Evolutionary conservation across 1,284 basidiomycete species (phyloP), one percentile per base, ranked within the genome.

Genomic region (Grifola frondosa): DNA sequence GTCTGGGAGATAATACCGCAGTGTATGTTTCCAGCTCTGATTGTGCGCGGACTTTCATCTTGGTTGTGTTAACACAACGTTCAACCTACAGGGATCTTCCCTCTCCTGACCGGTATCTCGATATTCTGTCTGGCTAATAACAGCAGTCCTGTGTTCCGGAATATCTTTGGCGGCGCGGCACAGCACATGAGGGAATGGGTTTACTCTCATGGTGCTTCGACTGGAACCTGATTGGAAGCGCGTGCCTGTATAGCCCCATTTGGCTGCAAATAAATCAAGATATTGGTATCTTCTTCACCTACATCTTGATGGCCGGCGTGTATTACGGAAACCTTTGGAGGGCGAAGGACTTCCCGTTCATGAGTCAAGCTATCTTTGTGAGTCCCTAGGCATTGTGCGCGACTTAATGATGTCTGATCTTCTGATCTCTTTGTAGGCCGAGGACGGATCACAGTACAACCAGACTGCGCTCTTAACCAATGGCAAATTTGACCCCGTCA

Each of bases 81-180:
- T n/a, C n/a, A n/a, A n/a, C n/a, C 22, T 37, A 36, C 50, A 54
- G 61, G 61, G 62, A 62, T 63, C 23, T 63, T 63, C 58, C 62
- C n/a, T 7, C 43, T 67, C 5, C 63, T 77, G 15, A 76, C 74
- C 0, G 77, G 76, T 4, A 49, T 78, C 25, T 77, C 63, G 1
- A 71, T 84, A 23, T 74, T 82, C 58, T 84, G 82, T 49, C 63
- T 84, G 13, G 81, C 78, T 6, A 69, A 74, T 45, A 79, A 70
- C 37, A 61, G 65, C 16, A 75, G 62, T 16, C 49, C 66, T 0
- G 60, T 71, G 19, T 73, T 82, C 55, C 74, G 79, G 2, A 71
- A 73, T 23, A 58, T 84, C 3, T 82, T 84, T 40, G 80, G 81
- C 31, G 79, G 80, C 19, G 75, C 69, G 4, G 76, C n/a, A 77